Percentiles rank a stretch among this genome's conserved stretches.
phyloP scores from a whole-genome alignment of 345 rosid genomes.

The Eucalyptus erythrocorys region DNA sequence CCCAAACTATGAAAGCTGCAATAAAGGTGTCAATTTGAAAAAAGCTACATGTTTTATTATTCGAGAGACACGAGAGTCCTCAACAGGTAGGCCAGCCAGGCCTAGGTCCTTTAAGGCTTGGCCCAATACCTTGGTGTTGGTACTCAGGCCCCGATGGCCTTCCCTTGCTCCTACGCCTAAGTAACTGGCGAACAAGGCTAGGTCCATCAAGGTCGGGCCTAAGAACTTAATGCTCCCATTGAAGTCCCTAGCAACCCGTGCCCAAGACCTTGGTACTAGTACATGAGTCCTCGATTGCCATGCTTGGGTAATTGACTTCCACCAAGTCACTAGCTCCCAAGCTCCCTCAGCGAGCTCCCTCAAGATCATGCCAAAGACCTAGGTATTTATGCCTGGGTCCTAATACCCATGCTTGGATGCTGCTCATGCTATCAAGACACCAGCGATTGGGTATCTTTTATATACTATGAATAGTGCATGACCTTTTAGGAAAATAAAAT shows the following conservation, averaged over 20 bases:
- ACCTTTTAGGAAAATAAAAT: too few relatives aligned
- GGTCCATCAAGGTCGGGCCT: fast-evolving
- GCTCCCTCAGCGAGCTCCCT: background rate
- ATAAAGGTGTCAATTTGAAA: background rate
- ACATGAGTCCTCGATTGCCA: fast-evolving
- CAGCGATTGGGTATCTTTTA: fast-evolving
- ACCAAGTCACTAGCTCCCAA: background rate
- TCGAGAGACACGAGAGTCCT: fast-evolving
- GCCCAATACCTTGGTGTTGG: too few relatives aligned
- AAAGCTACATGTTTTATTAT: too few relatives aligned
- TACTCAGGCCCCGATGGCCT: fast-evolving
- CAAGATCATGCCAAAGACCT: background rate
- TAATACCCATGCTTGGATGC: background rate
- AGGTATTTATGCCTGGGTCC: fast-evolving
- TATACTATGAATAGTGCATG: too few relatives aligned
- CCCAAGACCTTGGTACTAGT: background rate
- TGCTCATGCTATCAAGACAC: fast-evolving
- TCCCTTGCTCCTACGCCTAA: background rate
- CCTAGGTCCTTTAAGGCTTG: too few relatives aligned
- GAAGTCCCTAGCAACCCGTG: fast-evolving
- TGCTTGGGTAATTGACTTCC: background rate
- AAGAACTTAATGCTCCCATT: background rate
- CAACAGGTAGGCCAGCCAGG: fast-evolving
- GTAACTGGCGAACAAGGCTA: fast-evolving
- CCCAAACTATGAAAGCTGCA: background rate